A percentile compares a stretch with the other conserved stretches of the same genome.
Evolutionary conservation across 2,329 filamentous ascomycete species (phyloP).

Genomic region (Phialophora macrospora): DNA sequence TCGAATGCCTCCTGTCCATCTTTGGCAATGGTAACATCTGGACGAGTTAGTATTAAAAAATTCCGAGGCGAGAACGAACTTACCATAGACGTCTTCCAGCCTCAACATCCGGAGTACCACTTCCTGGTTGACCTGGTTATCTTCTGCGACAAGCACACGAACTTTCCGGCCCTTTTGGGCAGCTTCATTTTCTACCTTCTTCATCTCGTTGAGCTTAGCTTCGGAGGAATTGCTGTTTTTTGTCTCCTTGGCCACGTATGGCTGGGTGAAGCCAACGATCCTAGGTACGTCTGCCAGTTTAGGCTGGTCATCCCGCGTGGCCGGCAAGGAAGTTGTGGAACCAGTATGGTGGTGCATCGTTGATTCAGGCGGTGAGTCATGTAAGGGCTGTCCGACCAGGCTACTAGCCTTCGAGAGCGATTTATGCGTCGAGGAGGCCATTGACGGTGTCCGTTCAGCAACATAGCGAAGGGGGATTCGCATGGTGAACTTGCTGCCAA

Average conservation of each 20-base stretch:
- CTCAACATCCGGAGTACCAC: constrained; percentile 66
- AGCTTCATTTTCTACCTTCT: constrained; percentile 67
- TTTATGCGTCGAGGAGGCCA: constrained; percentile 36
- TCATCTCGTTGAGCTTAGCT: constrained; percentile 68
- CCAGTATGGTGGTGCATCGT: constrained; percentile 19
- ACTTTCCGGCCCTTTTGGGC: constrained; percentile 64
- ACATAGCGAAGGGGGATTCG: constrained; percentile 79
- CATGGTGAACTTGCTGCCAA: constrained; percentile 82
- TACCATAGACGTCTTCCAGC: constrained; percentile 54
- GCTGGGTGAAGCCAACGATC: constrained; percentile 40
- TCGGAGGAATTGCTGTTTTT: constrained; percentile 53
- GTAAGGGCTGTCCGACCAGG: constrained; percentile 33
- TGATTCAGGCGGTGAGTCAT: constrained; percentile 23
- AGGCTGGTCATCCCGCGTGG: constrained; percentile 23
- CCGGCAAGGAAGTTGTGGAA: constrained; percentile 27
- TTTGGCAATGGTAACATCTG: constrained; percentile 85
- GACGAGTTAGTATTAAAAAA: constrained; percentile 62
- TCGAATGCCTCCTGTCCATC: constrained; percentile 88
- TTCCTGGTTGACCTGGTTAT: constrained; percentile 69
- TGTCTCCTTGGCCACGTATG: constrained; percentile 45
- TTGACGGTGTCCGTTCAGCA: constrained; percentile 63
- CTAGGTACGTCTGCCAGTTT: constrained; percentile 37
- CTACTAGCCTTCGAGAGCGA: constrained; percentile 36
- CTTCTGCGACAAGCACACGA: constrained; percentile 84
- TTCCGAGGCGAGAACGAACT: constrained; percentile 50